Percentiles rank a stretch among this genome's conserved stretches.
These are phyloP conservation scores for Limnanthes douglasii DNA, from an alignment of 345 rosid genomes.

Conservation along the genomic window DNA sequence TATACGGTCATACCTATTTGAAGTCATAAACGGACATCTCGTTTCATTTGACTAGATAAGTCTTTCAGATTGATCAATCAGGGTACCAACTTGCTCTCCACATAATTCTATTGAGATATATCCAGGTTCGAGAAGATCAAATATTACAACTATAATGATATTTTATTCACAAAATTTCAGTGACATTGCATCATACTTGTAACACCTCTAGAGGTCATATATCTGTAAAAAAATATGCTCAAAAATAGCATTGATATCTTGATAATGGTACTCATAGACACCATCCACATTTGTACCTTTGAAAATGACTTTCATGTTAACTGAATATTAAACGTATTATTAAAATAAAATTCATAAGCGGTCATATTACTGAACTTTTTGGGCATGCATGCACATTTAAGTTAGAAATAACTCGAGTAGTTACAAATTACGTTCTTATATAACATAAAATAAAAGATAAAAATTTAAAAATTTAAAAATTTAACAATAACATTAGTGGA, in stretches of 20 bases:
- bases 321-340: slow-evolving; percentile 17
- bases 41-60: too few species aligned
- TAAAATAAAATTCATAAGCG: background rate
- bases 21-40: too few species aligned
- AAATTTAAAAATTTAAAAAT: background rate
- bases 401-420: background rate
- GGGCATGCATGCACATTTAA: background rate
- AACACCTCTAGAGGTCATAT: slow-evolving; percentile 47
- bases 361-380: background rate
- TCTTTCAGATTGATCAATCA: slow-evolving; percentile 55
- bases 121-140: slow-evolving; percentile 75
- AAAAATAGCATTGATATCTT: slow-evolving; percentile 39
- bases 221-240: slow-evolving; percentile 60
- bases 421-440: background rate
- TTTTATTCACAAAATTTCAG: slow-evolving; percentile 80
- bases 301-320: slow-evolving; percentile 65
- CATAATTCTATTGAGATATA: slow-evolving; percentile 71
- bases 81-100: slow-evolving; percentile 82
- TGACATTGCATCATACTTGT: slow-evolving; percentile 64
- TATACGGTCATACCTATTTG: too few species aligned
- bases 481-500: background rate
- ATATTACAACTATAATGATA: slow-evolving; percentile 67
- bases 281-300: slow-evolving; percentile 80
- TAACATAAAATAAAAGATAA: background rate
- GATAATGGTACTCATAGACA: slow-evolving; percentile 54